Conservation (phyloP, 768 basidiomycete genomes). For the Clathrus columnatus region DNA sequence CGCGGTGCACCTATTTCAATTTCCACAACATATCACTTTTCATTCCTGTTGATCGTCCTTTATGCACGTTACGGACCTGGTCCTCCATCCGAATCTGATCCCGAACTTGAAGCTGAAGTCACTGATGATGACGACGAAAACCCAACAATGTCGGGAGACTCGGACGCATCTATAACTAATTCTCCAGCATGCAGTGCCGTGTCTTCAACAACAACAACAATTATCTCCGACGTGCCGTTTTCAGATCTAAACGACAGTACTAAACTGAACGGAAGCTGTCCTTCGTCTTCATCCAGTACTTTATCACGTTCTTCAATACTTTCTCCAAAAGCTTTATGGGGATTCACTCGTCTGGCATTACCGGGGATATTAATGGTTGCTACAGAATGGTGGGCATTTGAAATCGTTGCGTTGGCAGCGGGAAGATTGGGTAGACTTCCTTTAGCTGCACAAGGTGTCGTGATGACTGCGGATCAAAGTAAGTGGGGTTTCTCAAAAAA, state of each 20-base stretch:
- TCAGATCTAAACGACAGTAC: too few relatives aligned
- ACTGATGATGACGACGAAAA: too few relatives aligned
- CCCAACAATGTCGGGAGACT: background rate
- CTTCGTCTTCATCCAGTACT: too few relatives aligned
- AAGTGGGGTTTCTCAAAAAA: conserved; percentile 11
- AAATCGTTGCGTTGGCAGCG: conserved; percentile 72
- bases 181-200: background rate
- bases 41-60: conserved; percentile 46
- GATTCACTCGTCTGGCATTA: conserved; percentile 59
- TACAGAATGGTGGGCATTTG: conserved; percentile 75
- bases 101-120: too few relatives aligned
- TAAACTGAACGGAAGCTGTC: too few relatives aligned
- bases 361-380: conserved; percentile 75
- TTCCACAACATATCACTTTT: conserved; percentile 62
- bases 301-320: background rate
- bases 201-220: background rate
- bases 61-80: conserved; percentile 8
- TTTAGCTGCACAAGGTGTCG: conserved; percentile 67
- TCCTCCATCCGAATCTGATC: background rate
- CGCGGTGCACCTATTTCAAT: conserved; percentile 61
- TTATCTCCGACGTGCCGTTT: too few relatives aligned
- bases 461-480: conserved; percentile 79
- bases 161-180: background rate
- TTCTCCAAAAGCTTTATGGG: conserved; percentile 28
- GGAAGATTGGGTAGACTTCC: conserved; percentile 59